Conservation (phyloP, 2,329 filamentous ascomycete genomes). For the Gremmenia infestans region DNA sequence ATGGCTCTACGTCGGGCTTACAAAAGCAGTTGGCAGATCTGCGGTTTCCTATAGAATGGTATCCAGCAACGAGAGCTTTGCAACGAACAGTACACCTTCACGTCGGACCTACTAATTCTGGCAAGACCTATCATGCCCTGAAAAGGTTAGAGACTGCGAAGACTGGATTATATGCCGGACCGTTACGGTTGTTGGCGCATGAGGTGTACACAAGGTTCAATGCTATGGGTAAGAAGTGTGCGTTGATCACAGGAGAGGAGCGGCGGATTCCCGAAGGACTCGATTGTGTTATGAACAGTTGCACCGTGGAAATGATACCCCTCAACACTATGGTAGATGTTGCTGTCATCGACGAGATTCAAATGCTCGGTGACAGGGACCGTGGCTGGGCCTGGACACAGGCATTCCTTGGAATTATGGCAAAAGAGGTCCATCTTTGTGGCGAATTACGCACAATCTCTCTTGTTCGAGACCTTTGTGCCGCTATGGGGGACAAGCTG, state of each 20-base stretch:
- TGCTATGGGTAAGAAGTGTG: conserved; percentile 70
- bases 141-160: conserved; percentile 74
- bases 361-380: conserved; percentile 80
- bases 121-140: conserved; percentile 93
- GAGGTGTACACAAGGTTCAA: conserved; percentile 89
- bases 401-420: conserved; percentile 80
- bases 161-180: conserved; percentile 83
- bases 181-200: conserved; percentile 81
- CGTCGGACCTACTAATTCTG: conserved; percentile 94
- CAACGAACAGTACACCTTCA: conserved; percentile 86
- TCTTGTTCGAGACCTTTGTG: conserved; percentile 72
- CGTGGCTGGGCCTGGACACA: conserved; percentile 95
- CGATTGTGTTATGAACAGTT: conserved; percentile 64
- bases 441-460: conserved; percentile 81
- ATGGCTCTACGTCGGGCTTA: conserved; percentile 32
- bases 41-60: conserved; percentile 90
- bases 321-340: conserved; percentile 57
- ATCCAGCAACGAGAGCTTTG: conserved; percentile 71
- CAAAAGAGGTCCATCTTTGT: conserved; percentile 86
- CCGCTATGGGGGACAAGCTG: conserved; percentile 74
- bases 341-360: conserved; percentile 96
- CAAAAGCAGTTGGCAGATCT: conserved; percentile 72
- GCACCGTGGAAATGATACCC: conserved; percentile 88
- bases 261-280: conserved; percentile 60
- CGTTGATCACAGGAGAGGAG: conserved; percentile 88